Base-by-base conservation (phyloP, 768 basidiomycete genomes). In the Pleurotus ostreatus region DNA sequence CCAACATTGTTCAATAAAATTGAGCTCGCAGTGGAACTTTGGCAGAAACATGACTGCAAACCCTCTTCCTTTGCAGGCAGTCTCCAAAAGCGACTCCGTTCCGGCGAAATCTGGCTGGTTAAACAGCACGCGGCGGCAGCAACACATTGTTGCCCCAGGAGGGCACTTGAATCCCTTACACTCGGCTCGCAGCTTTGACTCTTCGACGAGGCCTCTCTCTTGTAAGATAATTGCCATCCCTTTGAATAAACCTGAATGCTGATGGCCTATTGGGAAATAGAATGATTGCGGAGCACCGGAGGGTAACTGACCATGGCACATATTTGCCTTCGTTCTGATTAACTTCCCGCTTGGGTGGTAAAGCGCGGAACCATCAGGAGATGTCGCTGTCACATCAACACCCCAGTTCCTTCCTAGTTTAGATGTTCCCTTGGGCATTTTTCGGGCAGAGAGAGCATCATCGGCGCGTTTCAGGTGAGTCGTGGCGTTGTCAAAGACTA, bases 1-100 rank as follows among this genome's bases (percentile, higher is more conserved):
- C 70, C 70, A 72, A 46, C 63, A 67, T 47, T 70, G 67, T 57
- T 74, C 70, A 61, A 75, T 74, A 41, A 69, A 71, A 47, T 74
- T 72, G 20, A 73, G 62, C 60, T 73, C 66, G 48, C 66, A 72
- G 55, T 74, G 71, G 51, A 69, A 72, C 43, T 73, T 64, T 11
- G 70, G 68, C 4, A 68, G 57, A 58, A 66, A 69, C 9, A 65
- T 12, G 11, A 62, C 59, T 25, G 49, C 41, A 46, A 62, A 56
- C 13, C 63, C 62, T 13, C 54, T 58, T 11, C 18, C 58, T 26
- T 58, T 37, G 22, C 40, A 51, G 3, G 23, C 34, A 5, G 38
- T 56, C 25, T 63, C 51, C 1, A 67, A 26, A 13, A 59, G n/a
- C 26, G 61, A 61, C 25, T 58, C 43, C 16, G 46, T 57, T 41